Conservation (phyloP, 169 alveolate species). For the Cryptosporidium sp. region DNA sequence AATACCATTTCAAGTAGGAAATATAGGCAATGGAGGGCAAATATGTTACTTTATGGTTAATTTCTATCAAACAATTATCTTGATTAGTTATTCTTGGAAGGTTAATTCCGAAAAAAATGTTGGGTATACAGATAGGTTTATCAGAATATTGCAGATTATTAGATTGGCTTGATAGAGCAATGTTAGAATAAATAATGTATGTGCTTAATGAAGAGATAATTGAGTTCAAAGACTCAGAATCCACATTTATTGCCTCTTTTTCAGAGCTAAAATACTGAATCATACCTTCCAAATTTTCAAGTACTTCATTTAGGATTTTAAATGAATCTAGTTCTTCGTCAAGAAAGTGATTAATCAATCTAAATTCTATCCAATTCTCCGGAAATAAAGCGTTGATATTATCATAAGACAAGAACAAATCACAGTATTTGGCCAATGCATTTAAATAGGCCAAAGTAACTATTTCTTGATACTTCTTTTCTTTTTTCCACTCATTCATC, state of each 20-base stretch:
- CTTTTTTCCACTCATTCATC: background rate
- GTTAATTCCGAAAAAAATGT: constrained; percentile 1
- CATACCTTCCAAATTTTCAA: background rate
- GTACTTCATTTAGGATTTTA: background rate
- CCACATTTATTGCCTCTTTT: background rate
- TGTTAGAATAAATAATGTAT: background rate
- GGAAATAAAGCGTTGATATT: background rate
- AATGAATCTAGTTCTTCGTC: background rate
- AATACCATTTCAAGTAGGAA: constrained; percentile 41
- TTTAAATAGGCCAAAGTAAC: constrained; percentile 25
- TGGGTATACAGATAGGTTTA: constrained; percentile 26
- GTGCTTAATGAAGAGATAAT: constrained; percentile 32
- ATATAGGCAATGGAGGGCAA: constrained; percentile 48
- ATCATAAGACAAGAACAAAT: background rate
- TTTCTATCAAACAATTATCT: background rate
- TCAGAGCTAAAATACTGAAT: background rate
- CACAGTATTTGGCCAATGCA: constrained; percentile 26
- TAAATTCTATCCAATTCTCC: constrained; percentile 17
- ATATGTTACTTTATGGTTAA: constrained; percentile 18
- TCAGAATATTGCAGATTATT: background rate
- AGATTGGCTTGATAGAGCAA: background rate
- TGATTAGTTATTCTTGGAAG: constrained; percentile 4
- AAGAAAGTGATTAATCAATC: background rate
- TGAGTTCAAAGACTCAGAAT: background rate
- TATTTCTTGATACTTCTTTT: constrained; percentile 21